Percentiles rank a stretch among this genome's conserved stretches.
phyloP scores from a whole-genome alignment of 2,329 filamentous ascomycete genomes.

The Nigrospora oryzae region DNA sequence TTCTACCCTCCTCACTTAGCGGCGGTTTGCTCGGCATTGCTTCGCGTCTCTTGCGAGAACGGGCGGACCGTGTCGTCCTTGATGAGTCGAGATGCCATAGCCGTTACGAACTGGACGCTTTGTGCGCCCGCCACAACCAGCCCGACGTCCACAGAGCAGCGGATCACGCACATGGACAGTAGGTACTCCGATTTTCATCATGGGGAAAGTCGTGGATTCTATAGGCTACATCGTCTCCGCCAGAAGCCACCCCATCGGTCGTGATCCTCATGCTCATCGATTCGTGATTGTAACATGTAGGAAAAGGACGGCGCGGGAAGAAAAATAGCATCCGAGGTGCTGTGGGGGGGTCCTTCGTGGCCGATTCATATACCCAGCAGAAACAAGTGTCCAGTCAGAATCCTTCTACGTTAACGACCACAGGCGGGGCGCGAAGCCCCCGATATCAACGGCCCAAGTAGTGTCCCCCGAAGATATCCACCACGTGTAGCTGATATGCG shows the following conservation, averaged over 20 bases:
- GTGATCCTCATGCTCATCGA: slow-evolving; percentile 16
- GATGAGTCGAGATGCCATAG: too few relatives aligned
- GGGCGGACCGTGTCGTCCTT: too few relatives aligned
- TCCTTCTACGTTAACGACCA: slow-evolving; percentile 30
- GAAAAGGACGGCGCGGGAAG: slow-evolving; percentile 21
- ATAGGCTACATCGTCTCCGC: slow-evolving; percentile 23
- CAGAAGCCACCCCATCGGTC: slow-evolving; percentile 22
- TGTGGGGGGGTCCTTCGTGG: slow-evolving; percentile 19
- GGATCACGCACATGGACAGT: too few relatives aligned
- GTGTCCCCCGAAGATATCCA: slow-evolving; percentile 14
- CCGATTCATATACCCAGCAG: slow-evolving; percentile 27
- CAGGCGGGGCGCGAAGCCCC: slow-evolving; percentile 20
- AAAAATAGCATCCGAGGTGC: slow-evolving; percentile 13
- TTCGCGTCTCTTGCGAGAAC: too few relatives aligned
- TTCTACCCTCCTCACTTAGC: too few relatives aligned
- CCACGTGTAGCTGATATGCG: slow-evolving; percentile 4
- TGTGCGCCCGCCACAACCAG: too few relatives aligned
- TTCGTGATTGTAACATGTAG: slow-evolving; percentile 21
- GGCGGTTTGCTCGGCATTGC: too few relatives aligned
- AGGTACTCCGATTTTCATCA: neutral
- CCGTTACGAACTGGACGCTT: too few relatives aligned
- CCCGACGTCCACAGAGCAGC: too few relatives aligned
- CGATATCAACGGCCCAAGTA: slow-evolving; percentile 18
- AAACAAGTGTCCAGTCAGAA: slow-evolving; percentile 37
- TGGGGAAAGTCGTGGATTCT: slow-evolving; percentile 17